Evolutionary conservation across 1,284 basidiomycete species (phyloP).

Genomic region (Pholiota adiposa): DNA sequence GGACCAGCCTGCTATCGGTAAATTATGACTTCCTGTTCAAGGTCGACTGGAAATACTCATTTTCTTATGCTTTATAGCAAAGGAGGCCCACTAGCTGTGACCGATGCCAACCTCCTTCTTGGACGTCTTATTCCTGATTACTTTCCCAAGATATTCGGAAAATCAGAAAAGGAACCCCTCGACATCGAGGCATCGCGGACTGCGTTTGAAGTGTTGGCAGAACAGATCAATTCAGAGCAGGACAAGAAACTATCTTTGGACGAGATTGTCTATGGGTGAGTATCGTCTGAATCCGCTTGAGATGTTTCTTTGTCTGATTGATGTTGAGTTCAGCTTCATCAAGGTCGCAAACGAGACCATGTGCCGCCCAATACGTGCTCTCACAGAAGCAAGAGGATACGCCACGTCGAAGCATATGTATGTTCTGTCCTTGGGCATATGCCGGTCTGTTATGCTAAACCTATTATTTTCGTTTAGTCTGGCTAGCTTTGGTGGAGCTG

Average conservation of each 20-base stretch:
- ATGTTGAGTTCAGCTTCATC: slow-evolving; percentile 64
- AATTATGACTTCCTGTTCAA: slow-evolving; percentile 10
- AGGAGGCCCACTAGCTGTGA: slow-evolving; percentile 84
- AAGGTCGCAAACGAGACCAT: slow-evolving; percentile 95
- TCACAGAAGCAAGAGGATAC: slow-evolving; percentile 91
- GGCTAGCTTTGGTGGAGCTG: slow-evolving; percentile 90
- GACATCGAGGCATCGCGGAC: slow-evolving; percentile 69
- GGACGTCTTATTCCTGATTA: slow-evolving; percentile 84
- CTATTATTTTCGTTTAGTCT: slow-evolving; percentile 42
- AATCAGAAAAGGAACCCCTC: slow-evolving; percentile 81
- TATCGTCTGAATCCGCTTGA: neutral
- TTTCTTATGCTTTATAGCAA: slow-evolving; percentile 51
- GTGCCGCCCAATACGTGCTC: slow-evolving; percentile 89
- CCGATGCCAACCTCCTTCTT: slow-evolving; percentile 85
- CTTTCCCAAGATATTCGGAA: slow-evolving; percentile 90
- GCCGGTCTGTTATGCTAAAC: slow-evolving; percentile 1
- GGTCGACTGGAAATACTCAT: neutral
- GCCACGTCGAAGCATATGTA: slow-evolving; percentile 84
- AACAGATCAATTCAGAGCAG: slow-evolving; percentile 69
- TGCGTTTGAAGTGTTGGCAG: slow-evolving; percentile 69
- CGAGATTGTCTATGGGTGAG: slow-evolving; percentile 85
- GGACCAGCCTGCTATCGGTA: slow-evolving; percentile 84
- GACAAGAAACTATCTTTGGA: slow-evolving; percentile 71
- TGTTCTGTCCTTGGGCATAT: slow-evolving; percentile 20
- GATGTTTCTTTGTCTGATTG: neutral